Conservation (phyloP, 2,329 filamentous ascomycete genomes). For the Exophiala dermatitidis region DNA sequence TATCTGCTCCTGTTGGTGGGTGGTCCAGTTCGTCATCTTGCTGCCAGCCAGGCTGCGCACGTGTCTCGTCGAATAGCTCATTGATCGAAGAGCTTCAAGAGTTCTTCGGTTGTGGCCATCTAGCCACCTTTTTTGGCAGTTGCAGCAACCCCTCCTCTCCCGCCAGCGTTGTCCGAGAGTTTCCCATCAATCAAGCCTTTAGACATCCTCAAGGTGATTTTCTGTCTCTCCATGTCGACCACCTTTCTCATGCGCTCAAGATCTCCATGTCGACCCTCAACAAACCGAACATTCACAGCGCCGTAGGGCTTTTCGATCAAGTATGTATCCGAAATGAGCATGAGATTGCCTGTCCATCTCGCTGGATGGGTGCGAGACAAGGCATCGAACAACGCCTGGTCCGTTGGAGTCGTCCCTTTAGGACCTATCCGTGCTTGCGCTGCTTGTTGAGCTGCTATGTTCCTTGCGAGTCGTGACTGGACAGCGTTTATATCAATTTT, state of each 20-base stretch:
- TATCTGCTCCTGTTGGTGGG: no score
- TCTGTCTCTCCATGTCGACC: slow-evolving; percentile 45
- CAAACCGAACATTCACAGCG: slow-evolving; percentile 46
- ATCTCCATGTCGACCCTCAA: slow-evolving; percentile 36
- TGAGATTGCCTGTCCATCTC: slow-evolving; percentile 52
- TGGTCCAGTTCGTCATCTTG: no score
- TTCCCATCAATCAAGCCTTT: slow-evolving; percentile 21
- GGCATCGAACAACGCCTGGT: slow-evolving; percentile 57
- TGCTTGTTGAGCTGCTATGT: slow-evolving; percentile 51
- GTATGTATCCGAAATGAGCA: slow-evolving; percentile 56
- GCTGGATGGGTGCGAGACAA: slow-evolving; percentile 55
- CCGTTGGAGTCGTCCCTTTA: slow-evolving; percentile 54
- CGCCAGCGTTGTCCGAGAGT: slow-evolving; percentile 10
- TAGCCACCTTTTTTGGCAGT: slow-evolving; percentile 21
- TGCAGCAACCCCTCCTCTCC: slow-evolving; percentile 7
- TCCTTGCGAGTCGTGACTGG: slow-evolving; percentile 49
- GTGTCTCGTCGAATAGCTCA: no score
- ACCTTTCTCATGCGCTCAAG: slow-evolving; percentile 43
- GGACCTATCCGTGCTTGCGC: slow-evolving; percentile 49
- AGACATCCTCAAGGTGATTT: slow-evolving; percentile 31
- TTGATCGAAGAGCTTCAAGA: no score
- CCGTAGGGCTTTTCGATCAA: slow-evolving; percentile 53
- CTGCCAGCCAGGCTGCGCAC: no score
- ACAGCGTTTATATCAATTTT: slow-evolving; percentile 50
- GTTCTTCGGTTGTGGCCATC: neutral